phyloP scores from a whole-genome alignment of 805 yeast genomes.

The Kazachstania bromeliacearum region DNA sequence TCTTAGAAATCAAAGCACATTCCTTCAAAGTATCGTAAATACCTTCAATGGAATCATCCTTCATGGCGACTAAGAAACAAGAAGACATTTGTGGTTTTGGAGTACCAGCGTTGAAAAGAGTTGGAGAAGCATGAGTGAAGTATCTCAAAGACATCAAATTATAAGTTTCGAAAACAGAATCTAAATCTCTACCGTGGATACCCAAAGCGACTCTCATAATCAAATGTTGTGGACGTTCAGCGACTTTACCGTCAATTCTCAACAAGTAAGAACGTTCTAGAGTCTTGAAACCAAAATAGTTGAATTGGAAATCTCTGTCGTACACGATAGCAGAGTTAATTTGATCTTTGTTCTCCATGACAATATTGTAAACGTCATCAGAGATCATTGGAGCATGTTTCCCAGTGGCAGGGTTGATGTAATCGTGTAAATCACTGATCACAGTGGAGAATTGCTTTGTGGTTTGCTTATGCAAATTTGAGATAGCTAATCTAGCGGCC shows the following conservation, averaged over 20 bases:
- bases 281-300: slow-evolving; percentile 90
- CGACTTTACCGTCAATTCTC: slow-evolving; percentile 51
- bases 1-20: slow-evolving; percentile 83
- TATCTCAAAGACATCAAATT: slow-evolving; percentile 77
- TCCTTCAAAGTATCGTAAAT: slow-evolving; percentile 83
- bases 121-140: slow-evolving; percentile 93
- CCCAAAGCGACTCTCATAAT: slow-evolving; percentile 89
- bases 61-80: slow-evolving; percentile 85
- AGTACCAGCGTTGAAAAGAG: slow-evolving; percentile 89
- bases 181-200: slow-evolving; percentile 64
- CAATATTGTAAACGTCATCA: slow-evolving; percentile 52
- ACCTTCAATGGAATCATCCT: slow-evolving; percentile 92
- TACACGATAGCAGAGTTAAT: slow-evolving; percentile 66
- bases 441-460: slow-evolving; percentile 78
- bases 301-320: slow-evolving; percentile 67
- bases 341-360: slow-evolving; percentile 51
- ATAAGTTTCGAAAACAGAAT: slow-evolving; percentile 69
- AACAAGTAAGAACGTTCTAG: slow-evolving; percentile 78
- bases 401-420: slow-evolving; percentile 72
- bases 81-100: slow-evolving; percentile 80
- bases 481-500: slow-evolving; percentile 93
- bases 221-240: slow-evolving; percentile 88
- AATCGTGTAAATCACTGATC: slow-evolving; percentile 59
- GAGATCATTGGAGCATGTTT: slow-evolving; percentile 64
- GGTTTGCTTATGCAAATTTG: slow-evolving; percentile 91